Base-by-base conservation (phyloP, 495 filamentous ascomycete species). In the Lindgomyces ingoldianus region DNA sequence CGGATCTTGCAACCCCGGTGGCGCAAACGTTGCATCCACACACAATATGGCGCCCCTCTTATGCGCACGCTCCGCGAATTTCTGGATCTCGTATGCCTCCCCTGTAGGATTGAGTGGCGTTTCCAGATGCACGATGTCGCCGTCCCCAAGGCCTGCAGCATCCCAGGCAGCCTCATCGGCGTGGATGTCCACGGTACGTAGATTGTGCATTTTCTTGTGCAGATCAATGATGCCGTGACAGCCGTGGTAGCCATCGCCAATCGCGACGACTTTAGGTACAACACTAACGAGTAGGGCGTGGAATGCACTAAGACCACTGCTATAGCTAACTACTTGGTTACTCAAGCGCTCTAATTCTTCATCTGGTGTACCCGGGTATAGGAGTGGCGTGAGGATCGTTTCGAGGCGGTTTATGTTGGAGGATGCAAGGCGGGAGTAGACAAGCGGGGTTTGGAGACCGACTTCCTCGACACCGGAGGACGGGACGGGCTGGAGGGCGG, bases 91-190 rank as follows among this genome's bases (percentile, higher is more conserved):
- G 65, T 81, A 84, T 8, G 93, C 92, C 49, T 85, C 87, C 47
- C 94, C 94, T 12, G 87, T 85, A 0, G 94, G 94, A 75, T 98
- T 97, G 21, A 96, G 75, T 0, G 94, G 94, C 1, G 92, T 96
- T 74, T 98, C 94, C 39, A 98, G 78, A 74, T 95, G 91, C 39
- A 98, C 83, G 8, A 97, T 78, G 74, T 98, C 94, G 16, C 93
- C 94, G 1, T 69, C 62, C 3, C 76, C 76, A 11, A 78, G 57
- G 12, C 72, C 73, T 3, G 72, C 73, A 29, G 62, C 62, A 30
- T 76, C 69, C 76, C 76, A 78, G 12, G 55, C 69, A 2, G 62
- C 65, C 21, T 77, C 75, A 50, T 68, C 68, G 51, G 73, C 74
- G 45, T 72, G 70, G 18, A 78, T 57, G 58, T 75, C 73, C 11